These are phyloP conservation scores for Fusarium bactridioides DNA, from an alignment of 2,329 filamentous ascomycete species.

Conservation along the genomic window DNA sequence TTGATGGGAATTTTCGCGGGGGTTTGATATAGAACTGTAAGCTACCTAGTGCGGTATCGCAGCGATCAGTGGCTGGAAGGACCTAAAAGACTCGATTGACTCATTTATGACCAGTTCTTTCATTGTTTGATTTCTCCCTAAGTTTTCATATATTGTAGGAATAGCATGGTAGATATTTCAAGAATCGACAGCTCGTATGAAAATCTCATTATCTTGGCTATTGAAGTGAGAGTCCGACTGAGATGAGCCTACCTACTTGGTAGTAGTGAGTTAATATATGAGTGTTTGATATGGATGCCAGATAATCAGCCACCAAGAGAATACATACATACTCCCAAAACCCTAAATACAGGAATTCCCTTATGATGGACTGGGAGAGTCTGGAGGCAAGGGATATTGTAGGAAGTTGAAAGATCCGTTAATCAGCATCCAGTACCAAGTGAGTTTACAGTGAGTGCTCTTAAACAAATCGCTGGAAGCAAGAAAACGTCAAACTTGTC, in stretches of 20 bases:
- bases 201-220: background rate
- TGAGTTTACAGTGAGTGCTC: background rate
- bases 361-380: too few relatives aligned
- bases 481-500: background rate
- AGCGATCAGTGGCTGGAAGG: conserved; percentile 21
- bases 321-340: background rate
- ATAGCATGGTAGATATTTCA: background rate
- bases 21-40: conserved; percentile 5
- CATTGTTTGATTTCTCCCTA: background rate
- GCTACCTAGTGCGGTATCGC: conserved; percentile 29
- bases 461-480: background rate
- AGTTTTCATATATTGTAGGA: background rate
- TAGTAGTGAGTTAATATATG: background rate
- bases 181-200: background rate
- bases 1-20: conserved; percentile 20
- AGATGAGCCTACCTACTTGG: background rate
- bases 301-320: background rate
- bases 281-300: background rate
- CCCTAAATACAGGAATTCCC: background rate
- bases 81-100: conserved; percentile 11
- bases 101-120: background rate
- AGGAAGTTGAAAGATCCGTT: background rate
- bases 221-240: background rate
- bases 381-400: background rate
- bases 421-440: background rate